Conservation (phyloP, 805 yeast genomes). For the Kluyveromyces dobzhanskii region DNA sequence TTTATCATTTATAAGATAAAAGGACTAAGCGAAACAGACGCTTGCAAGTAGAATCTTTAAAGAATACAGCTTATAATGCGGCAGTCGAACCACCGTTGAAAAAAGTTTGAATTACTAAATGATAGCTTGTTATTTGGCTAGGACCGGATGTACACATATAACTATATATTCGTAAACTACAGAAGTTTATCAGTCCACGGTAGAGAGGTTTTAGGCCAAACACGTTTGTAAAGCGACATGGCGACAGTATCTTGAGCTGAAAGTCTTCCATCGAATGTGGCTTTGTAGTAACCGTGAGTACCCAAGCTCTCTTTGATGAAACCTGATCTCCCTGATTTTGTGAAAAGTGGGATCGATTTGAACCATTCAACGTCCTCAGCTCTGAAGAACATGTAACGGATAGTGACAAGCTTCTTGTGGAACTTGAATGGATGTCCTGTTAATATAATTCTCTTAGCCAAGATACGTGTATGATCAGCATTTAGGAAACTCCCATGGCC, state of each 20-base stretch:
- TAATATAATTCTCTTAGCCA: slow-evolving; percentile 80
- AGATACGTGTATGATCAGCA: slow-evolving; percentile 72
- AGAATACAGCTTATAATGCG: too few species aligned
- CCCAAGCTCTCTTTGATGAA: slow-evolving; percentile 93
- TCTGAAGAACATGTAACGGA: slow-evolving; percentile 96
- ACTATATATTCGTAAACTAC: too few species aligned
- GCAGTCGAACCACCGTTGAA: too few species aligned
- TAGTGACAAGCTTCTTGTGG: slow-evolving; percentile 84
- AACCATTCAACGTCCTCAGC: slow-evolving; percentile 82
- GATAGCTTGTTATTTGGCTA: too few species aligned
- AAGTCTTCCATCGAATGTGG: slow-evolving; percentile 84
- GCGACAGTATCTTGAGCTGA: slow-evolving; percentile 89
- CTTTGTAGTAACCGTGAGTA: slow-evolving; percentile 97
- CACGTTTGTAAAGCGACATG: slow-evolving; percentile 88
- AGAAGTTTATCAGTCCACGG: slow-evolving; percentile 21
- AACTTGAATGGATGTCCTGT: slow-evolving; percentile 96
- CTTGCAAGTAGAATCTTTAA: too few species aligned
- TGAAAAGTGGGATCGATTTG: slow-evolving; percentile 85
- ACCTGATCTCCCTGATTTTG: slow-evolving; percentile 89
- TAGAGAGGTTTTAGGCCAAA: slow-evolving; percentile 64
- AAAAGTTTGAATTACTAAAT: too few species aligned
- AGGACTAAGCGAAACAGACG: too few species aligned
- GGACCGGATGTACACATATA: too few species aligned
- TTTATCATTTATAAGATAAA: too few species aligned
- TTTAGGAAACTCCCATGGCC: slow-evolving; percentile 89